Percentiles rank a stretch among this genome's conserved stretches.
Conservation (phyloP, 306 rosid genomes). For the Carpinus fangiana region DNA sequence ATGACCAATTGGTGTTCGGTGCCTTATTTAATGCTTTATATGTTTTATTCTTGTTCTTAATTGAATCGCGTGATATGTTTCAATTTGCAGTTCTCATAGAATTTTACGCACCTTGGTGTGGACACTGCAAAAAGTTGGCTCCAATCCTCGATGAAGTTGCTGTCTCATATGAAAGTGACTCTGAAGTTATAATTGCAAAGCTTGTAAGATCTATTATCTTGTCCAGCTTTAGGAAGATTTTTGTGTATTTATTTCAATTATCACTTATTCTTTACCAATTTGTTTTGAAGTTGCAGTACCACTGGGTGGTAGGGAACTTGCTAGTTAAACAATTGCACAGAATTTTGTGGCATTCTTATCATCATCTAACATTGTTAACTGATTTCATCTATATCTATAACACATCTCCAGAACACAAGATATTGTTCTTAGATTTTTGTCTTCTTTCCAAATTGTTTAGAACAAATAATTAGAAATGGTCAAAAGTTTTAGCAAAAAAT, state of each 20-base stretch:
- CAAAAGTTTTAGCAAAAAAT: no score
- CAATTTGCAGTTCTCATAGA: constrained; percentile 70
- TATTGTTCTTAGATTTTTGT: not conserved
- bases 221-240: not conserved
- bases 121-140: constrained; percentile 89
- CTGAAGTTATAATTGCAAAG: constrained; percentile 75
- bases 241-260: not conserved
- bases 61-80: constrained; percentile 11
- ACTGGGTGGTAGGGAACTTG: not conserved
- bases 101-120: constrained; percentile 98
- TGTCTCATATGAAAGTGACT: constrained; percentile 60
- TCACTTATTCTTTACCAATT: not conserved
- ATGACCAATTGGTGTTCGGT: not conserved
- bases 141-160: constrained; percentile 95
- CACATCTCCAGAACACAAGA: not conserved
- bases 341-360: not conserved
- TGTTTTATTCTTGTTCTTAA: constrained; percentile 4
- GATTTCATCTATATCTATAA: not conserved
- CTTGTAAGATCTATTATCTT: constrained; percentile 49
- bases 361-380: not conserved
- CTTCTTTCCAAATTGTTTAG: not conserved
- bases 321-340: no score
- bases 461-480: no score
- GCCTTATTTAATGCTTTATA: not conserved
- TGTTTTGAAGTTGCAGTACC: not conserved